Evolutionary conservation across 495 filamentous ascomycete species (phyloP), one percentile per base, ranked within the genome.

Genomic region (Xylaria castorea): DNA sequence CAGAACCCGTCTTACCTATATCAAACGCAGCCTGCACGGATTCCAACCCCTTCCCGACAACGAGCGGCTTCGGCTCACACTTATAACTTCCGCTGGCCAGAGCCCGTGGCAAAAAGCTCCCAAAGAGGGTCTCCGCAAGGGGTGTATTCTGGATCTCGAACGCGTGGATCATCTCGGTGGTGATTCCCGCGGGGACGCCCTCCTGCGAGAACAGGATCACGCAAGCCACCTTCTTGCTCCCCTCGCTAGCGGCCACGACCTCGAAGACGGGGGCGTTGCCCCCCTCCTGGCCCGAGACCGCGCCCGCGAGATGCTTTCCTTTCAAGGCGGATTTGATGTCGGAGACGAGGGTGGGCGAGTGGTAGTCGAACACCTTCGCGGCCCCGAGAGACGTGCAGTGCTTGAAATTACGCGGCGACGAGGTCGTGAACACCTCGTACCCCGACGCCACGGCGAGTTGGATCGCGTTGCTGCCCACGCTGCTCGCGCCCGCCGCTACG

Each of bases 391-490:
- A 71, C 71, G 83, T 85, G 68, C 88, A 81, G 73, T 85, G 86
- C 0, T 83, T 83, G 66, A 87, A 84, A 75, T 92, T 91, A 67
- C 81, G 81, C 0, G 82, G 78, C 1, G 85, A 87, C 3, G 87
- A 82, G 0, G 89, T 91, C 0, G 87, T 82, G 71, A 89, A 77
- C 0, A 93, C 91, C 30, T 87, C 85, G 53, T 87, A 87, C 5
- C 91, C 91, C 0, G 89, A 82, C 0, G 87, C 86, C 0, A 81
- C 82, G 11, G 89, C 90, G 20, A 91, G 82, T 73, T 93, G 92
- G 73, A 92, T 91, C 0, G 88, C 88, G 69, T 86, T 86, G 74
- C 82, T 83, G 20, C 91, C 91, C 20, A 92, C 87, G 65, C 86
- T 88, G 8, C 83, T 82, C 4, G 87, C 83, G 42, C 89, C 91